Percentiles rank a stretch among this genome's conserved stretches.
Evolutionary conservation across 805 yeast species (phyloP).

Genomic region (Saturnispora kantuleensis): DNA sequence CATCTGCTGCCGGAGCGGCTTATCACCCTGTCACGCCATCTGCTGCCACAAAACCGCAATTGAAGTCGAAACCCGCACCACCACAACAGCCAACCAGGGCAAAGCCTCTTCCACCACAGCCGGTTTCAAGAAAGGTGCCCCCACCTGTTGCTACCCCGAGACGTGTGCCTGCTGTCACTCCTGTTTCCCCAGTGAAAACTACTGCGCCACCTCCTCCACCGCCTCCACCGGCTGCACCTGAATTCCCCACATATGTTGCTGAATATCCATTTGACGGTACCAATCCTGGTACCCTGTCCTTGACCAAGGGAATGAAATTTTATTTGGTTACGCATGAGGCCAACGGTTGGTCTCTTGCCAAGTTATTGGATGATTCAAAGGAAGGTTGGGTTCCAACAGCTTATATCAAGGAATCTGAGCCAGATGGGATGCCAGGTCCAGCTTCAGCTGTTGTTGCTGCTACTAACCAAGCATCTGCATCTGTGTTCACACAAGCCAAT

Average conservation of each 20-base stretch:
- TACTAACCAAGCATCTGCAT: slow-evolving; percentile 31
- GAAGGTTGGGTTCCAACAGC: slow-evolving; percentile 98
- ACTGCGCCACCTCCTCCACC: slow-evolving; percentile 73
- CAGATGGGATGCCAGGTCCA: slow-evolving; percentile 38
- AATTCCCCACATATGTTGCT: slow-evolving; percentile 73
- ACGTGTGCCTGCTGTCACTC: background rate
- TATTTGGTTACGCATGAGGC: slow-evolving; percentile 62
- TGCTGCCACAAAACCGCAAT: slow-evolving; percentile 8
- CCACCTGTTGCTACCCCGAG: slow-evolving; percentile 9
- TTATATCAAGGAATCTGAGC: slow-evolving; percentile 49
- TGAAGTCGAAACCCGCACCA: slow-evolving; percentile 16
- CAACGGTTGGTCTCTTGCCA: slow-evolving; percentile 93
- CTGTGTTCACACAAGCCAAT: slow-evolving; percentile 14
- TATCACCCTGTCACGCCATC: slow-evolving; percentile 8
- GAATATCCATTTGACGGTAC: slow-evolving; percentile 84
- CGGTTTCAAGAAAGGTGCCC: slow-evolving; percentile 7
- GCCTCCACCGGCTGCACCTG: slow-evolving; percentile 47
- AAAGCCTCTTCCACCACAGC: slow-evolving; percentile 18
- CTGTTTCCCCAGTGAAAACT: too few species aligned
- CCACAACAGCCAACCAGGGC: slow-evolving; percentile 11
- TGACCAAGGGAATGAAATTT: slow-evolving; percentile 66
- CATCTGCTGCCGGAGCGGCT: slow-evolving; percentile 22
- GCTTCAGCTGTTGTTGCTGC: too few species aligned
- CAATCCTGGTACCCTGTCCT: slow-evolving; percentile 71
- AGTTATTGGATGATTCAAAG: slow-evolving; percentile 56